Evolutionary conservation across 805 yeast genomes (phyloP), one percentile per base, ranked within the genome.

Genomic region (Yueomyces sinensis): DNA sequence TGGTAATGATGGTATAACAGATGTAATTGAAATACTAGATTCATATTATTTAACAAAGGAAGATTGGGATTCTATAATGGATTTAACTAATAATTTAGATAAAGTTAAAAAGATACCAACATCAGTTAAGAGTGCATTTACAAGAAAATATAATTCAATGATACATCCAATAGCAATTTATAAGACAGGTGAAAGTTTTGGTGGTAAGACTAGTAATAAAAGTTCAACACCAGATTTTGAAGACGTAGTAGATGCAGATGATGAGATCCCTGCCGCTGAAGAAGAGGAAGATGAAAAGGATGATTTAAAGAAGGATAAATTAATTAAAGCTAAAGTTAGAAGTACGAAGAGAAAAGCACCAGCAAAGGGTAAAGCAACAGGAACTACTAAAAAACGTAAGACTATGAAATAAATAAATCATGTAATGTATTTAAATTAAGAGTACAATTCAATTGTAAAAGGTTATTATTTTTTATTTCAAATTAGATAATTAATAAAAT

Each of bases 21-120:
- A 67, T 3, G 78, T 81, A 3, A 74, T 91, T 32, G 62, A 65
- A n/a, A 47, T 72, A 2, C 68, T 91, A 81, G 99, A 91, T 56
- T 65, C 73, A 25, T 91, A 91, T 56, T 91, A 74, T 49, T 55
- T 91, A 27, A 81, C 94, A 6, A 80, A 74, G 47, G 94, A 87
- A 38, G 97, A 91, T 56, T 89, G 94, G 87, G 97, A 89, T 50
- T 69, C 68, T 17, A 61, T 91, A 9, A 66, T 84, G 70, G 96
- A 87, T 41, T 72, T 87, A 41, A 65, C 72, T 14, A 72, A 68
- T 5, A 47, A 52, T 1, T 9, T n/a, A 9, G 28, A 25, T 9
- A 42, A 61, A 9, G 43, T 62, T 7, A 82, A 82, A 56, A 68
- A 71, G 46, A 67, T 89, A 4, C 74, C 89, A 9, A 70, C 95